These are phyloP conservation scores for Polymyxa betae DNA, from an alignment of 208 protist genomes.

Conservation along the genomic window DNA sequence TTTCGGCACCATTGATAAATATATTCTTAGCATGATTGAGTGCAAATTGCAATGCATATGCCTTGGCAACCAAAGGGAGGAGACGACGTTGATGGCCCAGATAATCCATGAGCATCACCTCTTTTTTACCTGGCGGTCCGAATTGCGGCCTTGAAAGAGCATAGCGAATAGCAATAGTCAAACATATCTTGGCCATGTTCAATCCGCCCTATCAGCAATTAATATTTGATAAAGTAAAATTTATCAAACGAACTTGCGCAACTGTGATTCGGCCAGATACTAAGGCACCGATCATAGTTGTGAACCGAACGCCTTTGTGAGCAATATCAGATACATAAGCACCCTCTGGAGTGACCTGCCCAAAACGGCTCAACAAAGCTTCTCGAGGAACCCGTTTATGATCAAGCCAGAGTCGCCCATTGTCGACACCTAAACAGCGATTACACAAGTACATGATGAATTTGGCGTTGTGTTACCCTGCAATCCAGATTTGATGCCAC, in stretches of 20 bases:
- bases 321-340: conserved; percentile 1
- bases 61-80: conserved; percentile 36
- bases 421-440: background rate
- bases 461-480: background rate
- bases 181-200: conserved; percentile 28
- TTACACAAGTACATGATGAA: background rate
- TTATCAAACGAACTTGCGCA: conserved; percentile 11
- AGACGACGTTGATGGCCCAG: conserved; percentile 45
- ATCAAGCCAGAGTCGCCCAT: conserved; percentile 24
- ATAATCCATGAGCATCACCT: background rate
- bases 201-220: background rate
- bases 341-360: background rate
- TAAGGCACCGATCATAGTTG: conserved; percentile 37
- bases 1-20: background rate
- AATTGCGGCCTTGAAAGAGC: background rate
- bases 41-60: conserved; percentile 44
- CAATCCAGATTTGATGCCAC: conserved; percentile 33
- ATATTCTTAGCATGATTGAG: conserved; percentile 22
- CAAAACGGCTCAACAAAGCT: background rate
- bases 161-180: conserved; percentile 45
- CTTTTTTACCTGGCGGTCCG: background rate
- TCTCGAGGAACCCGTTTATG: conserved; percentile 29
- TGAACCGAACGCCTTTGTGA: conserved; percentile 37
- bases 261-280: conserved; percentile 7
- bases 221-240: background rate